Evolutionary conservation across 495 filamentous ascomycete species (phyloP).

Genomic region (Hyaloscypha variabilis): DNA sequence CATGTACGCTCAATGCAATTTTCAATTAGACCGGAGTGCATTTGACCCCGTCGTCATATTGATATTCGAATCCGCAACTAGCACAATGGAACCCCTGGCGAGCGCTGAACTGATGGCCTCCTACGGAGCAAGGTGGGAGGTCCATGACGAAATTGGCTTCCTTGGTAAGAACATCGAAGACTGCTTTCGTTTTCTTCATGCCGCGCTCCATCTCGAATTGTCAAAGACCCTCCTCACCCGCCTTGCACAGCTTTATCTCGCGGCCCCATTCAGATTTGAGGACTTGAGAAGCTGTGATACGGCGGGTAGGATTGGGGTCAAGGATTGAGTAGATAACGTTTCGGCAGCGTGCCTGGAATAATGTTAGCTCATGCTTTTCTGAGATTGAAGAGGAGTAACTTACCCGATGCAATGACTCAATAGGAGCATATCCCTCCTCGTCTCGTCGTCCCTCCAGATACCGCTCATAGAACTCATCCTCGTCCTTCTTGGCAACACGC

Average conservation of each 20-base stretch:
- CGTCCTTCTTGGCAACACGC: constrained; percentile 92
- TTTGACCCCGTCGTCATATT: background rate
- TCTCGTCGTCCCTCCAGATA: constrained; percentile 91
- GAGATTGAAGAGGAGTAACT: constrained; percentile 39
- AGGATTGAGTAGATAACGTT: constrained; percentile 99
- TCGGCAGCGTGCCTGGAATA: constrained; percentile 82
- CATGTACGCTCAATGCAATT: background rate
- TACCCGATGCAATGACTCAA: constrained; percentile 94
- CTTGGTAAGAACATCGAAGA: constrained; percentile 13
- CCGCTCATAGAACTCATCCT: constrained; percentile 94
- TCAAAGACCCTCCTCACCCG: constrained; percentile 85
- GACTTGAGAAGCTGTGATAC: constrained; percentile 94
- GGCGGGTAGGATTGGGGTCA: constrained; percentile 89
- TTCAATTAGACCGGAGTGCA: background rate
- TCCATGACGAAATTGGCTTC: constrained; percentile 19
- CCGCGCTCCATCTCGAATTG: constrained; percentile 16
- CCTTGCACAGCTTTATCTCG: constrained; percentile 94
- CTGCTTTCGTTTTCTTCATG: constrained; percentile 12
- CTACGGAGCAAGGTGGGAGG: background rate
- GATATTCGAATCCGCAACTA: constrained; percentile 16
- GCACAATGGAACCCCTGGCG: constrained; percentile 7
- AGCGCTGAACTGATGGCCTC: constrained; percentile 9
- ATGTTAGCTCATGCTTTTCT: constrained; percentile 6
- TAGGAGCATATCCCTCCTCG: constrained; percentile 93
- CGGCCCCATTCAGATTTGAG: constrained; percentile 98